Base-by-base conservation (phyloP, 2,329 filamentous ascomycete genomes). In the Pseudogymnoascus pannorum region DNA sequence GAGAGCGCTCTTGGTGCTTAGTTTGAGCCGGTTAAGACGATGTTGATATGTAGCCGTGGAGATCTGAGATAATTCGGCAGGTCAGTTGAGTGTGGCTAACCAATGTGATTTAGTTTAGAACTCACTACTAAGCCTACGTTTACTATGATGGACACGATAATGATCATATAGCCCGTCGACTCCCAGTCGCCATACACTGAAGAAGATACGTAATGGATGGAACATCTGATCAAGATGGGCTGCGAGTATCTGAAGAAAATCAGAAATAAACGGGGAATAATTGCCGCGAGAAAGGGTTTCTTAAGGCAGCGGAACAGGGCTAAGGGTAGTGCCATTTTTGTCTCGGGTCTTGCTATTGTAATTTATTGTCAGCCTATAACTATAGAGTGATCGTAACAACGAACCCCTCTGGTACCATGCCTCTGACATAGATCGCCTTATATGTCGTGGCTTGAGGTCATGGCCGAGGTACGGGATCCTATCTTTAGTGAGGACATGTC, bases 191-290 rank as follows among this genome's bases (percentile, higher is more conserved):
- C 20, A n/a, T 60, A 24, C 11, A 61, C 36, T 9, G 57, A 42
- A 12, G 60, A n/a, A n/a, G 12, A n/a, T 12, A 71, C 67, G 58
- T 69, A 77, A 44, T 63, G 64, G 57, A 79, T 77, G 0, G 72
- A 66, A 4, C 68, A 60, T 18, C 71, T 72, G 35, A 79, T 78
- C 2, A 79, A 66, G 1, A 74, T 54, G 4, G 76, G 73, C 61
- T 78, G 77, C 0, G 72, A 70, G 57, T 75, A 78, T 4, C 73
- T 71, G 61, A 78, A 78, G 1, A 69, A 6, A 12, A 76, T 72
- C 11, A 78, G 64, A 22, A 72, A 71, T 0, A 78, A 35, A 6
- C 77, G 72, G 3, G 75, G 73, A 0, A 73, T 48, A n/a, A 74
- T 66, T 2, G 72, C 71, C 5, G 66, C 40, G 3, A 72, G 12